A percentile compares a stretch with the other conserved stretches of the same genome.
Conservation (phyloP, 176 grass and related monocot genomes). For the Triticum dicoccoides region DNA sequence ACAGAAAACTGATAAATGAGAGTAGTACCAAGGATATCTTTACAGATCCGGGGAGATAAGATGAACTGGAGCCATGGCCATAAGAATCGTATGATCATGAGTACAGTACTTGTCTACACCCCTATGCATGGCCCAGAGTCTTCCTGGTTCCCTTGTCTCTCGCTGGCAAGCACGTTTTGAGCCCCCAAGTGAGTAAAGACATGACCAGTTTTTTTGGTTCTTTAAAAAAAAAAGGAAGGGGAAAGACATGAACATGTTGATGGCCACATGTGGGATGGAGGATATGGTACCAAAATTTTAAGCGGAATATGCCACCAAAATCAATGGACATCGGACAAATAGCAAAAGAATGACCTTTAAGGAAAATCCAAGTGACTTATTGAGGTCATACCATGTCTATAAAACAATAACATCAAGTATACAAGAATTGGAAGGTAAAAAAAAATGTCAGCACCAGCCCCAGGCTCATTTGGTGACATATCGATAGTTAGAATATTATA, state of each 20-base stretch:
- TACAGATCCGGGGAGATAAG: slow-evolving; percentile 29
- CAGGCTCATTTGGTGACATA: background rate
- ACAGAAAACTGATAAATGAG: slow-evolving; percentile 7
- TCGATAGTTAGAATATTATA: background rate
- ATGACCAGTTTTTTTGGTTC: background rate
- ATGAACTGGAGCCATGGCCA: slow-evolving; percentile 26
- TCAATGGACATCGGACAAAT: background rate
- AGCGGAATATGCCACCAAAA: background rate
- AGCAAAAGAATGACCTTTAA: background rate
- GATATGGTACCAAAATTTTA: background rate
- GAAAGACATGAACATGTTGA: background rate
- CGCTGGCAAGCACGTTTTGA: slow-evolving; percentile 39
- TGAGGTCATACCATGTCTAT: background rate
- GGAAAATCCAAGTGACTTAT: background rate
- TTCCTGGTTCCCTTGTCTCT: slow-evolving; percentile 26
- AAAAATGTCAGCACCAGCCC: background rate
- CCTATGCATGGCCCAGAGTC: slow-evolving; percentile 23
- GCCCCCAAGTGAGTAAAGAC: slow-evolving; percentile 22
- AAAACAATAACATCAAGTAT: background rate
- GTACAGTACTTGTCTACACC: background rate
- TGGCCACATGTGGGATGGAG: background rate
- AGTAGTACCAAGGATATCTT: slow-evolving; percentile 12
- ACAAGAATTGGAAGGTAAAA: background rate
- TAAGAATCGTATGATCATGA: slow-evolving; percentile 32
- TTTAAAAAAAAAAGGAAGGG: background rate